A percentile compares a stretch with the other conserved stretches of the same genome.
phyloP scores from a whole-genome alignment of 306 rosid species.

The Quercus robur region DNA sequence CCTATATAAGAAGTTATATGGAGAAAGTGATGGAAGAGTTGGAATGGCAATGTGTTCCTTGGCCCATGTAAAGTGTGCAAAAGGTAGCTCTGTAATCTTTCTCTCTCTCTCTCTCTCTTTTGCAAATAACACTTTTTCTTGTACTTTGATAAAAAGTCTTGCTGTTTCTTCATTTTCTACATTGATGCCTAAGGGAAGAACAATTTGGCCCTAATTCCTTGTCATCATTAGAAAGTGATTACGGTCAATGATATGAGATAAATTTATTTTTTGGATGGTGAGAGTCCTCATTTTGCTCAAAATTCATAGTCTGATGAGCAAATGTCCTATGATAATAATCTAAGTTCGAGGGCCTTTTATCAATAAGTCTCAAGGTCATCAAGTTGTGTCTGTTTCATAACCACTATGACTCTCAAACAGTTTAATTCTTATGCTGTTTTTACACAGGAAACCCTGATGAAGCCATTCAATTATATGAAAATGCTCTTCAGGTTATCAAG shows the following conservation, averaged over 20 bases:
- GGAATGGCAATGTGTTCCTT: conserved; percentile 85
- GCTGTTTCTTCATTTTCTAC: conserved; percentile 4
- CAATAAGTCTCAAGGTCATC: not conserved
- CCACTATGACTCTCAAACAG: not conserved
- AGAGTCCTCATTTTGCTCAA: not conserved
- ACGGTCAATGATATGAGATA: not conserved
- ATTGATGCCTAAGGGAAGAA: not conserved
- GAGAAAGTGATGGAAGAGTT: conserved; percentile 80
- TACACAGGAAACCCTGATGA: conserved; percentile 70
- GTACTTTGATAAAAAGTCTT: not conserved
- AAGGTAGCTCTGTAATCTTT: conserved; percentile 48
- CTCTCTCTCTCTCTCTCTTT: conserved; percentile 17
- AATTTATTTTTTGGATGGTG: not conserved
- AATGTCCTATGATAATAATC: not conserved
- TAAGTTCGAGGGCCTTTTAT: not conserved
- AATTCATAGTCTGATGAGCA: not conserved
- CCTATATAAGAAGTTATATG: conserved; percentile 59
- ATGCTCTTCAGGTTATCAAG: conserved; percentile 62
- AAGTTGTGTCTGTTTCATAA: not conserved
- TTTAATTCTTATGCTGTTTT: conserved; percentile 14
- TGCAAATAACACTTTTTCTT: not conserved
- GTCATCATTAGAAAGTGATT: not conserved
- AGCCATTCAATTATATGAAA: conserved; percentile 63
- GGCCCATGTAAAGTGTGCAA: conserved; percentile 79
- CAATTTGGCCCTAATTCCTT: not conserved